Conservation (phyloP, 306 rosid species). For the Dryas alaskensis region DNA sequence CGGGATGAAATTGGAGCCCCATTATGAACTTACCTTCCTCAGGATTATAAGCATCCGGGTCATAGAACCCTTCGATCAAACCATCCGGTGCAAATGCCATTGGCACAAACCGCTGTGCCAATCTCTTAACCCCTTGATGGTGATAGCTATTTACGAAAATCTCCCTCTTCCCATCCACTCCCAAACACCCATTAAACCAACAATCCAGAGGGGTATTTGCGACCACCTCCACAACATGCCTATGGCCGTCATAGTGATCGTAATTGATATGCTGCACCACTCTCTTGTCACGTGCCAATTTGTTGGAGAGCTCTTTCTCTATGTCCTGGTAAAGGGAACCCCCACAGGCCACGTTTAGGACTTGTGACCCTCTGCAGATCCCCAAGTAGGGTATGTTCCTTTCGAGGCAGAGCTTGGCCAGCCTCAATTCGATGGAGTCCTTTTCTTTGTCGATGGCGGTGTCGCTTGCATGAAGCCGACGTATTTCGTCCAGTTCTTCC, state of each 20-base stretch:
- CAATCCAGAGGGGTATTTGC: constrained; percentile 69
- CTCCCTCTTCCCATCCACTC: constrained; percentile 43
- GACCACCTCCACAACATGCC: constrained; percentile 65
- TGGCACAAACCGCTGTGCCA: constrained; percentile 80
- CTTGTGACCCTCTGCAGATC: constrained; percentile 85
- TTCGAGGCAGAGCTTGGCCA: constrained; percentile 85
- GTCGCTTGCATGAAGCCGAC: constrained; percentile 71
- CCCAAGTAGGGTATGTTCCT: constrained; percentile 92
- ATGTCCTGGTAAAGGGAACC: constrained; percentile 78
- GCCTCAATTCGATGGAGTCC: constrained; percentile 74
- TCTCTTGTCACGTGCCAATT: neutral
- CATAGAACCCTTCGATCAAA: constrained; percentile 83
- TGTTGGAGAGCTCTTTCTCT: constrained; percentile 56
- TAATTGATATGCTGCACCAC: constrained; percentile 51
- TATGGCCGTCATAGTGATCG: constrained; percentile 85
- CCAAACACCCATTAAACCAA: constrained; percentile 78
- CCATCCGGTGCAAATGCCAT: constrained; percentile 88
- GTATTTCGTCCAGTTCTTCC: constrained; percentile 68
- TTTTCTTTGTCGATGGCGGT: constrained; percentile 80
- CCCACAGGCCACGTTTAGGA: constrained; percentile 88
- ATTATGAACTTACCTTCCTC: constrained; percentile 89
- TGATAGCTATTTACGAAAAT: constrained; percentile 87
- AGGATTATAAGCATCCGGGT: constrained; percentile 82
- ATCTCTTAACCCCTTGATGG: constrained; percentile 85
- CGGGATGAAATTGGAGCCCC: constrained; percentile 97